Evolutionary conservation across 306 rosid species (phyloP), one percentile per base, ranked within the genome.

Genomic region (Glycine soja): DNA sequence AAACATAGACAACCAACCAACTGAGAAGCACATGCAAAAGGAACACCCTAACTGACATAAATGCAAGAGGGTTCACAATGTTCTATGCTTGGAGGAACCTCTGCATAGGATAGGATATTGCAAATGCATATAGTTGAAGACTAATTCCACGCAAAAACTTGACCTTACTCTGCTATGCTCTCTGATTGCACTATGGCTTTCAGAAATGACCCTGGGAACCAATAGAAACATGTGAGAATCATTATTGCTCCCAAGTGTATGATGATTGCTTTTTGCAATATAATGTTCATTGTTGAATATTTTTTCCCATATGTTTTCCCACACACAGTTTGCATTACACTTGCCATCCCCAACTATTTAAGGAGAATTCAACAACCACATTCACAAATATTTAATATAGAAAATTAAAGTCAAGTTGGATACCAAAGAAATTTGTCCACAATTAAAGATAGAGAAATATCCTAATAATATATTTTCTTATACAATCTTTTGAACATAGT

Each of bases 241-340:
- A 89, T 34, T 42, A 93, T 91, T 4, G 90, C 92, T 6, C 78
- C 78, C 69, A 74, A 57, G 78, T 74, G 68, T 74, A 74, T 18
- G 68, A 74, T 56, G 42, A 74, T 74, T 74, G 78, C 54, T 74
- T 69, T 74, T 57, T 74, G 68, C 69, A 57, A 74, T 74, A 43
- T 86, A 72, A 91, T 75, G 5, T 90, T 89, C 96, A 91, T 89
- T 63, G 85, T 74, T 16, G 82, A 58, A 36, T 81, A 78, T 24
- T 80, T 91, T 15, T 69, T 88, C 36, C 92, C 92, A 30, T 83
- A 88, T 14, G 96, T 92, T 83, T 86, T 90, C 15, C 96, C 93
- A 68, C 92, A 91, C 11, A 89, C 86, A 0, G 91, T 89, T 83
- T 88, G 91, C 68, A 88, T 90, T 1, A 90, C 96, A 76, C 89